Conservation (phyloP, 306 rosid genomes). For the Quercus rubra region DNA sequence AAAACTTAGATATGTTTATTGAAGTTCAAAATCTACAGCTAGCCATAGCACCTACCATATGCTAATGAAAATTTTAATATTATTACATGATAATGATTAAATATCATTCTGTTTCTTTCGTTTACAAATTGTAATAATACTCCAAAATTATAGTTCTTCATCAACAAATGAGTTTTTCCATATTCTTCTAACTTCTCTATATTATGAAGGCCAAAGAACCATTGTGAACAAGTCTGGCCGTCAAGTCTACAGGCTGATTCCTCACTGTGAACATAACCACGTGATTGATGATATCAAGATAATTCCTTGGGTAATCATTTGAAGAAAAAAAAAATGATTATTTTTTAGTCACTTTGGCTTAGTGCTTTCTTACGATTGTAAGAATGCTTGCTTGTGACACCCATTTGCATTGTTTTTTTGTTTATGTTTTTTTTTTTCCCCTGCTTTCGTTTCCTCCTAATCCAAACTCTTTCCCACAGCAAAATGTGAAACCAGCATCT, state of each 20-base stretch:
- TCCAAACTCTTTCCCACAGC: neutral
- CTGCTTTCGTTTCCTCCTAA: neutral
- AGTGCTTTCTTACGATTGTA: constrained; percentile 79
- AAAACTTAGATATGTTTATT: too few relatives aligned
- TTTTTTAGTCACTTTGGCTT: constrained; percentile 23
- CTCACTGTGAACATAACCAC: constrained; percentile 11
- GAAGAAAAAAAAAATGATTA: neutral
- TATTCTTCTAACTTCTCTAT: too few relatives aligned
- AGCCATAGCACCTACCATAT: too few relatives aligned
- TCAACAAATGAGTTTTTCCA: too few relatives aligned
- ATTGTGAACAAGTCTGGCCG: neutral
- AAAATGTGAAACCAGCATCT: constrained; percentile 1
- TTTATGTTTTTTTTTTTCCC: neutral
- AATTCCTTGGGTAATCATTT: constrained; percentile 42
- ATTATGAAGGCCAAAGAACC: neutral
- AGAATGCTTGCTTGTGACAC: constrained; percentile 74
- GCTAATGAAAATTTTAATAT: too few relatives aligned
- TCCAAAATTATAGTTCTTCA: too few relatives aligned
- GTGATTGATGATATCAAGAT: constrained; percentile 30
- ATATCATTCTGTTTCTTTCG: too few relatives aligned
- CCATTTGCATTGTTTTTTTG: constrained; percentile 23
- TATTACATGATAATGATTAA: too few relatives aligned
- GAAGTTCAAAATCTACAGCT: too few relatives aligned
- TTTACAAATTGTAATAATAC: too few relatives aligned
- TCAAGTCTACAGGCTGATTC: neutral